phyloP scores from a whole-genome alignment of 177 flowering plant genomes.

The Tripterygium wilfordii region DNA sequence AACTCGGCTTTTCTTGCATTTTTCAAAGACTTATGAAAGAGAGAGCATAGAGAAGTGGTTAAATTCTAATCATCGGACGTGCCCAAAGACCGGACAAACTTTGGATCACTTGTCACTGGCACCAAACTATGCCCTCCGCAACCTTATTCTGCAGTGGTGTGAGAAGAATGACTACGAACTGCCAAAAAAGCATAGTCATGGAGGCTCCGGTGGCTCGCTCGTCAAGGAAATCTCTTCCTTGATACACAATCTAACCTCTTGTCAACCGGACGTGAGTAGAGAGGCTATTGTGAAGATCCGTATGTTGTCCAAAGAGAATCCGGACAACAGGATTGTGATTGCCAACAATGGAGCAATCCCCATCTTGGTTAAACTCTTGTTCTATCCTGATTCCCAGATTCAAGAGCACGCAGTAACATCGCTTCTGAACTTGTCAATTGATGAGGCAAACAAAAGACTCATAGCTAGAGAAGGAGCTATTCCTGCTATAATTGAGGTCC shows the following conservation, averaged over 20 bases:
- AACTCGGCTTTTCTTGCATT: too few relatives aligned
- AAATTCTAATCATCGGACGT: constrained; percentile 28
- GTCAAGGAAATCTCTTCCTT: constrained; percentile 39
- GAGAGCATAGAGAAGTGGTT: constrained; percentile 16
- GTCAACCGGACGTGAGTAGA: constrained; percentile 28
- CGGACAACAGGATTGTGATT: constrained; percentile 56
- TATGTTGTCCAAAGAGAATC: constrained; percentile 61
- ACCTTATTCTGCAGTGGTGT: constrained; percentile 68
- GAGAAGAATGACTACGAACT: constrained; percentile 54
- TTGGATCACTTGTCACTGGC: constrained; percentile 49
- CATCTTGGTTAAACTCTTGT: constrained; percentile 42
- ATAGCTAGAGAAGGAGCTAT: constrained; percentile 62
- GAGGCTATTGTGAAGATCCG: constrained; percentile 50
- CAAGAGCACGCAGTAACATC: constrained; percentile 78
- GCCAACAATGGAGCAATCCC: constrained; percentile 61
- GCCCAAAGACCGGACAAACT: constrained; percentile 67
- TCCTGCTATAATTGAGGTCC: constrained; percentile 54
- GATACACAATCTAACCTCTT: constrained; percentile 43
- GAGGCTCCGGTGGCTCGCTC: constrained; percentile 14
- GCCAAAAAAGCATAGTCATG: constrained; percentile 33
- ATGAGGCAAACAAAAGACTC: constrained; percentile 53
- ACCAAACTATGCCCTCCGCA: constrained; percentile 69
- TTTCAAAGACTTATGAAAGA: constrained; percentile 47
- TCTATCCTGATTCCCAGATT: constrained; percentile 44
- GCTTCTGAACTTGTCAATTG: constrained; percentile 61